phyloP scores from a whole-genome alignment of 768 basidiomycete genomes.

The Phaffia australis region DNA sequence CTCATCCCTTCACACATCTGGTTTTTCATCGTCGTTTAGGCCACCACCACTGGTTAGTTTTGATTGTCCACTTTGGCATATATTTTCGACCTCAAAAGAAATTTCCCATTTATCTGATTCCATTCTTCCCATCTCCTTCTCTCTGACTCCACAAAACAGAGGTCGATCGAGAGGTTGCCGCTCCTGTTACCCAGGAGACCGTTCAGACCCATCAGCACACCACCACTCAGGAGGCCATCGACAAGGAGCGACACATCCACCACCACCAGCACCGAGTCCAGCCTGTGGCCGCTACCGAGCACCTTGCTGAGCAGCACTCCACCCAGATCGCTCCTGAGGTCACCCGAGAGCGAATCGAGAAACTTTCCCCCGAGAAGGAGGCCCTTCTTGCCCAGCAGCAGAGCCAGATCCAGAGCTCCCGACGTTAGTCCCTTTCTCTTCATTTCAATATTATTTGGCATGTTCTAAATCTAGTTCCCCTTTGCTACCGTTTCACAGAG shows the following conservation, averaged over 20 bases:
- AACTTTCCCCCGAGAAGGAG: conserved; percentile 38
- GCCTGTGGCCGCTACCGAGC: conserved; percentile 33
- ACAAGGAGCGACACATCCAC: conserved; percentile 37
- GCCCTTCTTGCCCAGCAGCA: conserved; percentile 36
- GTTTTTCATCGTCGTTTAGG: no score
- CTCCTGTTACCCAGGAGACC: conserved; percentile 37
- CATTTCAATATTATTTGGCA: not conserved
- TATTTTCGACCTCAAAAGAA: no score
- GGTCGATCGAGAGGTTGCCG: conserved; percentile 38
- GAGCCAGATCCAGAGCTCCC: conserved; percentile 32
- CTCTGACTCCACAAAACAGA: not conserved
- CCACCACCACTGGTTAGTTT: no score
- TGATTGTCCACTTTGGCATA: no score
- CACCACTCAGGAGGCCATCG: conserved; percentile 37
- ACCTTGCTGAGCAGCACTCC: conserved; percentile 35
- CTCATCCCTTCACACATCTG: no score
- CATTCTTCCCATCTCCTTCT: no score
- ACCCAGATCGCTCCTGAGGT: conserved; percentile 33
- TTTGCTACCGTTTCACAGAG: conserved; percentile 21
- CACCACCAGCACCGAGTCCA: conserved; percentile 38
- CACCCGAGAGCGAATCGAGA: conserved; percentile 35
- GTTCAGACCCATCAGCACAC: conserved; percentile 32
- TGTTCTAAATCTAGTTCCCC: not conserved
- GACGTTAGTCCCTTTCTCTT: not conserved
- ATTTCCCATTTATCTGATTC: no score